Evolutionary conservation across 2,329 filamentous ascomycete genomes (phyloP).

Genomic region (Ophiobolus disseminans): DNA sequence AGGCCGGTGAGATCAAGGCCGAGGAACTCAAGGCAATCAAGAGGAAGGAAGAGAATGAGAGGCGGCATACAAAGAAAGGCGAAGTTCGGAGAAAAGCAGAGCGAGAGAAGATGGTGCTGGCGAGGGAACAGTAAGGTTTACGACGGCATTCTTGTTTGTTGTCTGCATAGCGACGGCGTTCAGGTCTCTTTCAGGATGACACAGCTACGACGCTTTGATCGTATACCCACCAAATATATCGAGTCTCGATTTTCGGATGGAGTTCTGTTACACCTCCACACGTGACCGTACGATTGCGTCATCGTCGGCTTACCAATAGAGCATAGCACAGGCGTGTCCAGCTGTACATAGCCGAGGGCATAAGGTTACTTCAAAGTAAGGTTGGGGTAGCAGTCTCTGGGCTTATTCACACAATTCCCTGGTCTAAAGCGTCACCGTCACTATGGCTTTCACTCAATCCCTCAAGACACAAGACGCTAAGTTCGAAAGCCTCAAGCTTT

Average conservation of each 20-base stretch:
- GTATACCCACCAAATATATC: constrained; percentile 6
- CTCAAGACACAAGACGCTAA: constrained; percentile 39
- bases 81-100: constrained; percentile 75
- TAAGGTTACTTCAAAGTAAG: background rate
- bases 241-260: background rate
- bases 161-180: constrained; percentile 47
- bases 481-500: constrained; percentile 34
- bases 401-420: too few relatives aligned
- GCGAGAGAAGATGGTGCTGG: constrained; percentile 91
- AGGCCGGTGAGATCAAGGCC: constrained; percentile 91
- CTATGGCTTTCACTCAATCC: constrained; percentile 29
- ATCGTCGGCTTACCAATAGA: constrained; percentile 5
- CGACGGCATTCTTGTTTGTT: constrained; percentile 5
- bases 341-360: constrained; percentile 1
- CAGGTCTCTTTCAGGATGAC: too few relatives aligned
- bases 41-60: constrained; percentile 90
- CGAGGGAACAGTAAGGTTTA: constrained; percentile 62
- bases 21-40: constrained; percentile 89
- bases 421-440: background rate
- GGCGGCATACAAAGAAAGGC: constrained; percentile 87
- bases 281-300: constrained; percentile 15
- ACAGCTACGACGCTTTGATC: background rate
- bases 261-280: background rate
- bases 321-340: constrained; percentile 1
- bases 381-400: too few relatives aligned